These are phyloP conservation scores for Trametes elegans DNA, from an alignment of 768 basidiomycete genomes.

Conservation along the genomic window DNA sequence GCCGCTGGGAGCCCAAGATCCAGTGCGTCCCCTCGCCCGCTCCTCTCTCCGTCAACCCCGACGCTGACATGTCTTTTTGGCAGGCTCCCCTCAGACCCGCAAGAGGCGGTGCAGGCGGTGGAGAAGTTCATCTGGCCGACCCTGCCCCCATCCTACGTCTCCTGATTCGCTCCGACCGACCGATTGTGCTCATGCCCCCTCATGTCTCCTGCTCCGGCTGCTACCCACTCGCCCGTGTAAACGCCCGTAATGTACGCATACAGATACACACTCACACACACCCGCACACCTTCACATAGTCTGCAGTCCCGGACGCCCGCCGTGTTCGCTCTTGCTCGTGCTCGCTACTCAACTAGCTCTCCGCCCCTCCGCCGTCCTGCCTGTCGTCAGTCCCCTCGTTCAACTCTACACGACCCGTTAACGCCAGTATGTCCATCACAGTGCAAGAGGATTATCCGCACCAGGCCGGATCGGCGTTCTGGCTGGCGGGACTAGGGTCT, in stretches of 20 bases:
- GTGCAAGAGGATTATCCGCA: too few species aligned
- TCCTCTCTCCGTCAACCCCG: background rate
- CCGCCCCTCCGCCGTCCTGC: too few species aligned
- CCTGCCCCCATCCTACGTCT: constrained; percentile 14
- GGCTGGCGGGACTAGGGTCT: too few species aligned
- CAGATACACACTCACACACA: background rate
- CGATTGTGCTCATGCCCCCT: background rate
- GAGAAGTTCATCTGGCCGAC: constrained; percentile 76
- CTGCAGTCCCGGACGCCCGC: background rate
- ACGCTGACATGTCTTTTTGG: background rate
- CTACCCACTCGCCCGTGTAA: background rate
- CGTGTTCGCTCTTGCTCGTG: background rate
- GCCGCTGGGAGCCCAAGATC: constrained; percentile 82
- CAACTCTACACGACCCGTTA: too few species aligned
- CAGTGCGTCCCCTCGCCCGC: constrained; percentile 45
- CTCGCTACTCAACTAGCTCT: background rate
- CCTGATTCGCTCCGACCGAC: background rate
- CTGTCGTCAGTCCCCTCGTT: too few species aligned
- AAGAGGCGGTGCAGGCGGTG: constrained; percentile 62
- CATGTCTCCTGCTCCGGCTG: background rate
- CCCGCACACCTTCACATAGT: background rate
- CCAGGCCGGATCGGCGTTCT: too few species aligned
- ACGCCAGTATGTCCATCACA: too few species aligned
- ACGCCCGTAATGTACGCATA: constrained; percentile 12
- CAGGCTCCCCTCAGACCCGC: constrained; percentile 72